phyloP scores from a whole-genome alignment of 208 protist species.

The Leishmania mexicana region DNA sequence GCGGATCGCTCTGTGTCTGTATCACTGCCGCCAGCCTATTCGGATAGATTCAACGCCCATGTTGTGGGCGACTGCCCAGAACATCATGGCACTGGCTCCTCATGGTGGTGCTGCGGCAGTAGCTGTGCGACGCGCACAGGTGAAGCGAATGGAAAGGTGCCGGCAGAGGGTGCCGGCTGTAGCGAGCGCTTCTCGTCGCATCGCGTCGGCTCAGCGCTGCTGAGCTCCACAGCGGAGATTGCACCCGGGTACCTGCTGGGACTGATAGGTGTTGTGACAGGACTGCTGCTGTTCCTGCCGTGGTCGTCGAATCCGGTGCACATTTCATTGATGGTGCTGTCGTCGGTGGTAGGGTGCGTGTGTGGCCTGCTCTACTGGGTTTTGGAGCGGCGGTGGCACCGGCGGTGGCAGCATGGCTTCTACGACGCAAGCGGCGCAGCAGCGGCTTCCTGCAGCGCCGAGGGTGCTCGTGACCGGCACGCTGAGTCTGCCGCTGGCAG shows the following conservation, averaged over 20 bases:
- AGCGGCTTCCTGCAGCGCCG: background rate
- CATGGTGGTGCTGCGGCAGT: background rate
- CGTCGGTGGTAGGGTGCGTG: constrained; percentile 41
- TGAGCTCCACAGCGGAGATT: constrained; percentile 15
- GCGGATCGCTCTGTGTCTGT: background rate
- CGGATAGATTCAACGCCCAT: background rate
- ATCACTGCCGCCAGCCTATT: background rate
- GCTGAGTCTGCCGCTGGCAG: background rate
- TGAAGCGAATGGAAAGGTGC: background rate
- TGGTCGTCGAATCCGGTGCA: constrained; percentile 66
- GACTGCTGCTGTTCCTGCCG: constrained; percentile 75
- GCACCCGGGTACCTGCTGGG: constrained; percentile 25
- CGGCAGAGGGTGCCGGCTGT: background rate
- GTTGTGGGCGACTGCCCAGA: background rate
- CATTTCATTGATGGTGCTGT: constrained; percentile 66
- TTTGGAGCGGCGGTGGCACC: constrained; percentile 8
- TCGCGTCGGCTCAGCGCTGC: constrained; percentile 15
- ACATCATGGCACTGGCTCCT: background rate
- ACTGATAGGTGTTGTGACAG: constrained; percentile 50
- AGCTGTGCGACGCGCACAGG: background rate
- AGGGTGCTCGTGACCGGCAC: background rate
- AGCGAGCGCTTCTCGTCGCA: background rate
- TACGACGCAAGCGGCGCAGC: background rate
- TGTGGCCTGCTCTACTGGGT: constrained; percentile 47
- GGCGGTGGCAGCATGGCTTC: constrained; percentile 2